Conservation (phyloP, 179 eudicot genomes). For the Silene noctiflora region DNA sequence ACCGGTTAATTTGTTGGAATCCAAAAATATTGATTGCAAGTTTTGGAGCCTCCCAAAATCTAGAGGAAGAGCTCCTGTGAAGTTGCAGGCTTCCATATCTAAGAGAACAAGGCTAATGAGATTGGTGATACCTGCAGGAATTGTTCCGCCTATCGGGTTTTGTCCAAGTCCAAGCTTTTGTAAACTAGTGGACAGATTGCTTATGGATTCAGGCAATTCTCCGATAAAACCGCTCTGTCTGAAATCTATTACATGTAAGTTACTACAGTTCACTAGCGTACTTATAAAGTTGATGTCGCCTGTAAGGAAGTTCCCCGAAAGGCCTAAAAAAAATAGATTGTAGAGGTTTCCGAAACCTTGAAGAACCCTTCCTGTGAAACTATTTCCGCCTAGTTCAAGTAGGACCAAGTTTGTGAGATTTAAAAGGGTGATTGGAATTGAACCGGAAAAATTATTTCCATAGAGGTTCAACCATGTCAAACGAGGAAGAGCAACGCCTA, state of each 20-base stretch:
- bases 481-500: conserved; percentile 33
- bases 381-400: conserved; percentile 1
- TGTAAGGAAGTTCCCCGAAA: conserved; percentile 17
- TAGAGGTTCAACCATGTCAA: conserved; percentile 26
- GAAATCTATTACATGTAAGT: conserved; percentile 11
- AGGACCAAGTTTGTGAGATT: conserved; percentile 18
- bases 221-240: conserved; percentile 17
- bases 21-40: neutral
- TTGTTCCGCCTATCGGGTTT: conserved; percentile 21
- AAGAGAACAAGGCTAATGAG: conserved; percentile 7
- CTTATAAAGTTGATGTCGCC: conserved; percentile 33
- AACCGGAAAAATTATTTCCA: conserved; percentile 34
- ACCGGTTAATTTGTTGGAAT: conserved; percentile 19
- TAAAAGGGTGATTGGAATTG: conserved; percentile 34
- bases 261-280: conserved; percentile 27
- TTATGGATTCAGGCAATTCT: conserved; percentile 19
- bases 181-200: conserved; percentile 28
- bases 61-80: conserved; percentile 26
- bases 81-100: neutral
- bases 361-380: conserved; percentile 23
- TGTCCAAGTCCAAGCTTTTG: neutral
- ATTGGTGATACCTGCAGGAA: conserved; percentile 23
- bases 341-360: conserved; percentile 1
- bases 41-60: conserved; percentile 22
- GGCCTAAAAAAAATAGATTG: neutral